A percentile compares a stretch with the other conserved stretches of the same genome.
Conservation (phyloP, 495 filamentous ascomycete genomes). For the Parathielavia appendiculata region DNA sequence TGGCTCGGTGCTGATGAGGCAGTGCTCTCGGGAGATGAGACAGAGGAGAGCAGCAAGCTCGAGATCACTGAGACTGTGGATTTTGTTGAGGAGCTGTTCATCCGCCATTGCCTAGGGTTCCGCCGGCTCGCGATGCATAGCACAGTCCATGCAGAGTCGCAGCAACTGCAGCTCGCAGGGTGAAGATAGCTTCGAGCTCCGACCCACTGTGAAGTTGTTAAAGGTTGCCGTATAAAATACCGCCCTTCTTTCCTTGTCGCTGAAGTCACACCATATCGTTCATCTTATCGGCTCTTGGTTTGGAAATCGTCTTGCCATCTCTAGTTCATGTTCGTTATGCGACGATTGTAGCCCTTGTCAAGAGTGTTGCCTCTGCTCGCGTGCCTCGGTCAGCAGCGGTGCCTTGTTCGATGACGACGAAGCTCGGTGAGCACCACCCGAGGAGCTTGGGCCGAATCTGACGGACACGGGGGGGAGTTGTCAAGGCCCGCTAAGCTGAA, state of each 20-base stretch:
- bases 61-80: slow-evolving; percentile 75
- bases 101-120: slow-evolving; percentile 53
- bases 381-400: background rate
- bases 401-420: slow-evolving; percentile 1
- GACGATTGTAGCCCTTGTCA: background rate
- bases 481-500: slow-evolving; percentile 7
- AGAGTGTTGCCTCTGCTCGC: slow-evolving; percentile 1
- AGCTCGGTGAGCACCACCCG: background rate
- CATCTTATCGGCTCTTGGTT: background rate
- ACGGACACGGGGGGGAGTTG: background rate
- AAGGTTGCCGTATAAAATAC: background rate
- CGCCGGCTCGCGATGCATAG: background rate
- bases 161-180: background rate
- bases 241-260: background rate
- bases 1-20: slow-evolving; percentile 70
- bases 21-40: slow-evolving; percentile 75
- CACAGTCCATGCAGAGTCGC: background rate
- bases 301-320: slow-evolving; percentile 9
- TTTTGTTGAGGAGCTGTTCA: slow-evolving; percentile 52
- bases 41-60: slow-evolving; percentile 82
- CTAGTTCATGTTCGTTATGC: background rate
- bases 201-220: background rate
- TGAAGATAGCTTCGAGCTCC: background rate
- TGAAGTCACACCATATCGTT: background rate
- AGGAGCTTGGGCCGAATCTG: background rate